Base-by-base conservation (phyloP, 768 basidiomycete species). In the Leccinum rimulosum region DNA sequence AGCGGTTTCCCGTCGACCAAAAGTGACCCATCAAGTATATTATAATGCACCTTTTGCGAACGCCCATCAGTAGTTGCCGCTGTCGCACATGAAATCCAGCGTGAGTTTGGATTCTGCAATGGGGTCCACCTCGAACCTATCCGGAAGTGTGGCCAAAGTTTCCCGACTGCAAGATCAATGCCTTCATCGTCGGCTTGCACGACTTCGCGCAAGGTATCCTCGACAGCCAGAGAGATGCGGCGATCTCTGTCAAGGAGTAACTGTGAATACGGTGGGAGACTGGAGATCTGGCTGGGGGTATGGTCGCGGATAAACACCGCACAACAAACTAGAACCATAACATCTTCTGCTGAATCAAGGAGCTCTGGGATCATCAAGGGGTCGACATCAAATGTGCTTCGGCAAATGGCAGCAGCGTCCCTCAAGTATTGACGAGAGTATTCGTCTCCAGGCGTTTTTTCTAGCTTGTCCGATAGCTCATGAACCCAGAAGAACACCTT, bases 1-100 rank as follows among this genome's bases (percentile, higher is more conserved):
- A 73, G 56, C 1, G 75, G 70, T 57, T 73, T 73, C 7, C 80
- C 81, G 11, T 77, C 65, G 10, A 83, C 69, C 17, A 81, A 69
- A 1, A 83, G 66, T 25, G 64, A 52, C 12, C 80, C 81, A 17
- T 71, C 63, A 0, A 72, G 50, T 10, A 70, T 6, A 35, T 74
- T 66, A 8, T 66, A 48, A 17, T 67, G 57, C 4, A 74, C 65
- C 7, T 6, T 22, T 30, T 72, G 72, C 4, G 72, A 64, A 9
- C 25, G 25, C n/a, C 63, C 61, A 3, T 12, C 12, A 10, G 10
- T 7, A 0, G 61, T 56, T 1, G 22, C 1, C 1, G 62, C 55
- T 2, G 73, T 73, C 9, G 4, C 40, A 19, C 66, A 63, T 11
- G 59, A 55, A 2, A 73, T 11, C 72, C 72, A 73, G 22, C 60